Base-by-base conservation (phyloP, 805 yeast species). In the Candida andamanensis region DNA sequence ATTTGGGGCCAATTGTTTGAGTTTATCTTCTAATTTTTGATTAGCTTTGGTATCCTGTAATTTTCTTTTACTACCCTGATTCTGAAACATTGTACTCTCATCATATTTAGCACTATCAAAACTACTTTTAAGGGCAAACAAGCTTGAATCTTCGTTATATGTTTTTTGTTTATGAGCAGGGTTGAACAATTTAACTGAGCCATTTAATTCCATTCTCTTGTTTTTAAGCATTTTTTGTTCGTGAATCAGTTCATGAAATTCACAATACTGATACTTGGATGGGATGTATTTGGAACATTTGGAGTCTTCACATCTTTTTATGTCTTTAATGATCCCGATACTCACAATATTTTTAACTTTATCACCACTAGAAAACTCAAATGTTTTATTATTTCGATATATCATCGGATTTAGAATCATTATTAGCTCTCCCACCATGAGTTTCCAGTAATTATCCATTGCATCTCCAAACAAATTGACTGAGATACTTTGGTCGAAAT, bases 201-300 rank as follows among this genome's bases (percentile, higher is more conserved):
- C 74, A 53, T 77, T 83, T 33, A 90, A 63, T 52, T 89, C 97
- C 64, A 85, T 73, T 40, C 97, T 63, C 39, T 73, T 68, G n/a
- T 6, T 53, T 46, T 5, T 39, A 17, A 41, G 27, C 14, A 41
- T 26, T 20, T 39, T 36, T 15, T 29, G 32, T 16, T 41, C 46
- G n/a, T 36, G 32, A 28, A 29, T 33, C 6, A 29, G 4, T 17
- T 36, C 37, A 31, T 41, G 46, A 14, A 26, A 39, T 10, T 41
- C 46, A 39, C 46, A 41, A 28, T 27, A 34, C 17, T 41, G 33
- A 17, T 27, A 31, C 17, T 28, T 15, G 11, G 26, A 28, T 17
- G 31, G 17, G 13, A 58, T 50, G 11, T 79, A 78, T 19, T 66
- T 73, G 26, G 60, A 10, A 19, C 47, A 56, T 18, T 66, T 72